Evolutionary conservation across 495 filamentous ascomycete genomes (phyloP).

Genomic region (Aspergillus incahuasiensis): DNA sequence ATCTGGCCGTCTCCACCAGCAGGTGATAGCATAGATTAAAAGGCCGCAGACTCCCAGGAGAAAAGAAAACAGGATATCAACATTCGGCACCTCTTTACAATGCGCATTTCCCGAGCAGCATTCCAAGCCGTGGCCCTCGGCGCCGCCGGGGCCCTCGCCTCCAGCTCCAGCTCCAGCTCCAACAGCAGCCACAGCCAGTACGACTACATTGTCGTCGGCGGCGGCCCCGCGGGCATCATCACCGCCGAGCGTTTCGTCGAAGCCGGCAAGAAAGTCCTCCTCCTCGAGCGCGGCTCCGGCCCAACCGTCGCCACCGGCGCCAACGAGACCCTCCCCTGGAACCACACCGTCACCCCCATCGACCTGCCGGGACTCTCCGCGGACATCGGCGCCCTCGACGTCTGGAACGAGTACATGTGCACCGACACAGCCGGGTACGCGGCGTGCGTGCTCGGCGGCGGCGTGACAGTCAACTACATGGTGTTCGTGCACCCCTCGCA

Average conservation of each 20-base stretch:
- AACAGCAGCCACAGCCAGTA: conserved; percentile 2
- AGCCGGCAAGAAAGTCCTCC: conserved; percentile 39
- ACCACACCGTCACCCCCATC: conserved; percentile 54
- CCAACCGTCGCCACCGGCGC: conserved; percentile 15
- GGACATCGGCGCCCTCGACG: conserved; percentile 54
- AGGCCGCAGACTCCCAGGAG: too few species aligned
- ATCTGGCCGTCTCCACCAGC: too few species aligned
- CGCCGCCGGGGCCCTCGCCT: neutral
- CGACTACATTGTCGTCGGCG: conserved; percentile 23
- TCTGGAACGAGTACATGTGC: conserved; percentile 55
- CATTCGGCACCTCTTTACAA: too few species aligned
- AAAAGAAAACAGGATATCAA: too few species aligned
- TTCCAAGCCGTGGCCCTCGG: too few species aligned
- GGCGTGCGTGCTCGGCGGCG: conserved; percentile 73
- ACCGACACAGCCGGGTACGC: conserved; percentile 70
- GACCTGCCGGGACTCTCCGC: conserved; percentile 70
- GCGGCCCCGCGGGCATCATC: conserved; percentile 24
- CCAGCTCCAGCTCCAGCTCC: neutral
- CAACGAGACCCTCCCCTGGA: conserved; percentile 19
- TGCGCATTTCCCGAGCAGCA: too few species aligned
- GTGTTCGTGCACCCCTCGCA: conserved; percentile 53
- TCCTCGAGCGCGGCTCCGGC: conserved; percentile 27
- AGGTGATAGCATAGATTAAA: too few species aligned
- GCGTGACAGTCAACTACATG: conserved; percentile 69
- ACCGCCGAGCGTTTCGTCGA: conserved; percentile 60